phyloP scores from a whole-genome alignment of 1,284 basidiomycete genomes.

The Wallemia hederae region DNA sequence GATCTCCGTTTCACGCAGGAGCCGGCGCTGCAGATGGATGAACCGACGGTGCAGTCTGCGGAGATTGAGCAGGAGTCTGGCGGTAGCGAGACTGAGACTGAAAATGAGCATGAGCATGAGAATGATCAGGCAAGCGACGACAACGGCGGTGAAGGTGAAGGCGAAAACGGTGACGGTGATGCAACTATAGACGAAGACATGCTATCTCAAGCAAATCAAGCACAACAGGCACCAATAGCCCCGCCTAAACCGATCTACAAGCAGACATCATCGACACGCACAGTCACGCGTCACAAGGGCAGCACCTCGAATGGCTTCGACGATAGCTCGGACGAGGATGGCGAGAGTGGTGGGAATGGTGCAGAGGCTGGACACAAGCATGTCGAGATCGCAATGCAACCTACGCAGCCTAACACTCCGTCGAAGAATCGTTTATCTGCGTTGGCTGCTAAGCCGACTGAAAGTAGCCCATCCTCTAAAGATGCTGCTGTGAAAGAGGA shows the following conservation, averaged over 20 bases:
- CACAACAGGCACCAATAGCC: background rate
- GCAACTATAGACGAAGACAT: conserved; percentile 15
- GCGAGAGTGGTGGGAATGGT: background rate
- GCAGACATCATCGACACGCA: background rate
- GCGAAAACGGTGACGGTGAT: conserved; percentile 8
- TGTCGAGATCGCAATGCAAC: too few relatives aligned
- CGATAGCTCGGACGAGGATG: background rate
- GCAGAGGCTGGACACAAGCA: too few relatives aligned
- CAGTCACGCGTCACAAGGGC: background rate
- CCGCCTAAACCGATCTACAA: background rate
- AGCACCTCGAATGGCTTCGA: conserved; percentile 2
- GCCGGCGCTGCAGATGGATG: background rate
- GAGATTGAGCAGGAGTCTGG: conserved; percentile 14
- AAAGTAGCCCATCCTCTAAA: too few relatives aligned
- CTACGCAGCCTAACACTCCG: too few relatives aligned
- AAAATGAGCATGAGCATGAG: conserved; percentile 2
- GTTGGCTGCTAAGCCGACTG: too few relatives aligned
- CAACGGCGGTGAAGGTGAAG: conserved; percentile 7
- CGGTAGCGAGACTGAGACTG: conserved; percentile 7
- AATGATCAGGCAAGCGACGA: conserved; percentile 3
- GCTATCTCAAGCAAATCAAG: conserved; percentile 10
- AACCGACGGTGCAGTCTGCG: conserved; percentile 4
- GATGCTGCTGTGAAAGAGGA: too few relatives aligned
- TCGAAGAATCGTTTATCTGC: too few relatives aligned
- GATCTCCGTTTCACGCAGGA: background rate